Evolutionary conservation across 805 yeast genomes (phyloP).

Genomic region (Starmerella roubikii): DNA sequence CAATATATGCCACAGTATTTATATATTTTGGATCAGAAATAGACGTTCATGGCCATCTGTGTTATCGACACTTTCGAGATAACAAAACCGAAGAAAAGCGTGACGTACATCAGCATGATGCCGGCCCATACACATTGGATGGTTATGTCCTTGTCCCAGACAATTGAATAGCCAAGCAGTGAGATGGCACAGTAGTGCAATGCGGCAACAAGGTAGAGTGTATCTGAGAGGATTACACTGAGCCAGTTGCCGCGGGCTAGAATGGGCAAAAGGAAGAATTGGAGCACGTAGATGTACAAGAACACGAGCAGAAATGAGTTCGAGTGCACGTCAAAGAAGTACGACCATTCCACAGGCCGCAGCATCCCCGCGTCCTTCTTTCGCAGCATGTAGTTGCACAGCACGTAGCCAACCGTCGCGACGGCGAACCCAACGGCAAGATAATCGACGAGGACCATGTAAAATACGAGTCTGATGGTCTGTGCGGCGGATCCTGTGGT

Average conservation of each 20-base stretch:
- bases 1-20: no score
- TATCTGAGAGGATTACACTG: conserved; percentile 62
- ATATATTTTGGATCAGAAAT: no score
- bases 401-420: conserved; percentile 50
- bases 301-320: conserved; percentile 69
- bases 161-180: conserved; percentile 73
- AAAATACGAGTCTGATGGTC: conserved; percentile 51
- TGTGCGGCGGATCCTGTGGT: conserved; percentile 52
- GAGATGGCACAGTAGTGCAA: conserved; percentile 68
- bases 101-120: conserved; percentile 19
- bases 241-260: conserved; percentile 50
- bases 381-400: conserved; percentile 24
- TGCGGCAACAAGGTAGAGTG: conserved; percentile 59
- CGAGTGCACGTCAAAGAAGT: conserved; percentile 88
- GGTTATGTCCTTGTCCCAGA: background rate
- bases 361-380: conserved; percentile 4
- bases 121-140: background rate
- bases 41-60: conserved; percentile 40
- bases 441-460: conserved; percentile 79
- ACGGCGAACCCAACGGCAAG: conserved; percentile 52
- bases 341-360: conserved; percentile 65
- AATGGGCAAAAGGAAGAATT: conserved; percentile 56
- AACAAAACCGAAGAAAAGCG: conserved; percentile 43
- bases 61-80: conserved; percentile 63
- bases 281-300: conserved; percentile 60